Percentiles rank a stretch among this genome's conserved stretches.
Evolutionary conservation across 2,329 filamentous ascomycete genomes (phyloP).

Genomic region (Botrytis porri): DNA sequence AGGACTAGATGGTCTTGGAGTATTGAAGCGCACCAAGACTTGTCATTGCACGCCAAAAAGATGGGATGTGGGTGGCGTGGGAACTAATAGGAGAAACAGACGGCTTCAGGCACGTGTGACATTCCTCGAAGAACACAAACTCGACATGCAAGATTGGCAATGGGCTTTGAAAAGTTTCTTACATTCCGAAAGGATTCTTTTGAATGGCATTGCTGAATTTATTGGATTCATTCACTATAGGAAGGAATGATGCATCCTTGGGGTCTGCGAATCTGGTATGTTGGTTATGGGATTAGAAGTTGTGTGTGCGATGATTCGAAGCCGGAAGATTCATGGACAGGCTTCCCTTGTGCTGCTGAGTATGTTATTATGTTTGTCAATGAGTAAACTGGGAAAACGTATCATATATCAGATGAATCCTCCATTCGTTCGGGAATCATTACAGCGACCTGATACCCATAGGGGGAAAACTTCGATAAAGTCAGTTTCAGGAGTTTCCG

Average conservation of each 20-base stretch:
- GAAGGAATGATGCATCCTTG: conserved; percentile 10
- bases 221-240: neutral
- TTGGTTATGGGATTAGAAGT: neutral
- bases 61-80: conserved; percentile 14
- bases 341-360: conserved; percentile 16
- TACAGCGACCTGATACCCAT: neutral
- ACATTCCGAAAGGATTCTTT: neutral
- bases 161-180: conserved; percentile 33
- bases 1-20: fast-evolving
- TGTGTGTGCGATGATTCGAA: conserved; percentile 15
- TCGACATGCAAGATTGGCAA: conserved; percentile 29
- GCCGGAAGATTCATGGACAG: conserved; percentile 20
- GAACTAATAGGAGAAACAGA: neutral
- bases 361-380: conserved; percentile 17
- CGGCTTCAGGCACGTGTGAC: neutral
- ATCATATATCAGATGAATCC: conserved; percentile 12
- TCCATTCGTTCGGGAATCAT: conserved; percentile 20
- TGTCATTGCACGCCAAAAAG: neutral
- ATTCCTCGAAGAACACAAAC: conserved; percentile 13
- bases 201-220: neutral
- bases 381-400: conserved; percentile 9
- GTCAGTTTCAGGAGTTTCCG: neutral
- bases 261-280: conserved; percentile 16
- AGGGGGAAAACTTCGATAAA: neutral
- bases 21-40: neutral